These are phyloP conservation scores for Phialophora expanda DNA, from an alignment of 2,329 filamentous ascomycete genomes.

Conservation along the genomic window DNA sequence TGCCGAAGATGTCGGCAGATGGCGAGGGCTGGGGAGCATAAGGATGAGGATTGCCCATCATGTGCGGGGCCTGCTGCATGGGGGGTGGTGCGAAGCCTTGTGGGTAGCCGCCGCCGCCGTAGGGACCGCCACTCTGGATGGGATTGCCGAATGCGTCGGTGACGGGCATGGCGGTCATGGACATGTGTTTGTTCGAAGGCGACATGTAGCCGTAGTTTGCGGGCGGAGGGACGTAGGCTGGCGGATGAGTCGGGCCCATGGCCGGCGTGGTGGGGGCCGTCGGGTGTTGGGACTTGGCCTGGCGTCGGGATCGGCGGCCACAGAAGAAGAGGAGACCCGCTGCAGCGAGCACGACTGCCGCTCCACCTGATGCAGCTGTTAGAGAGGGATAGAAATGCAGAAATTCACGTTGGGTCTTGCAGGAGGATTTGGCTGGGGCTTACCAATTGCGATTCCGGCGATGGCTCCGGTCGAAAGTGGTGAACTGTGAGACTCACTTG, in stretches of 20 bases:
- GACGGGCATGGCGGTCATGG: conserved; percentile 8
- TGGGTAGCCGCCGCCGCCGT: background rate
- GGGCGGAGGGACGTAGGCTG: conserved; percentile 19
- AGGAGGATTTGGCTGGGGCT: background rate
- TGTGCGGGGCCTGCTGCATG: conserved; percentile 8
- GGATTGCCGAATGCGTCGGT: conserved; percentile 30
- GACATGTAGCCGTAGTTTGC: conserved; percentile 23
- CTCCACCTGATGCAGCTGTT: conserved; percentile 15
- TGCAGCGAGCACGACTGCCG: conserved; percentile 18
- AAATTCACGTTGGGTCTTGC: background rate
- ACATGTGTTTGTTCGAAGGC: conserved; percentile 25
- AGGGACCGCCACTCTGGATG: conserved; percentile 4
- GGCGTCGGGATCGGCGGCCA: conserved; percentile 22
- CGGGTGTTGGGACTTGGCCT: background rate
- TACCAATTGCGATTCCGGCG: conserved; percentile 29
- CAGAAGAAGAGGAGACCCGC: conserved; percentile 26
- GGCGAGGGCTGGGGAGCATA: conserved; percentile 10
- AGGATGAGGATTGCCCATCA: background rate
- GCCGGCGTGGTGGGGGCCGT: background rate
- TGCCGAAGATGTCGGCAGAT: conserved; percentile 23
- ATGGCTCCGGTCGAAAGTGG: conserved; percentile 23
- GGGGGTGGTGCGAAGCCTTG: conserved; percentile 7
- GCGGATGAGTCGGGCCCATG: conserved; percentile 16
- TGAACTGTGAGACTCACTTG: background rate
- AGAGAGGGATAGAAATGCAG: background rate